Evolutionary conservation across 169 alveolate genomes (phyloP).

Genomic region (Cryptosporidium ryanae): DNA sequence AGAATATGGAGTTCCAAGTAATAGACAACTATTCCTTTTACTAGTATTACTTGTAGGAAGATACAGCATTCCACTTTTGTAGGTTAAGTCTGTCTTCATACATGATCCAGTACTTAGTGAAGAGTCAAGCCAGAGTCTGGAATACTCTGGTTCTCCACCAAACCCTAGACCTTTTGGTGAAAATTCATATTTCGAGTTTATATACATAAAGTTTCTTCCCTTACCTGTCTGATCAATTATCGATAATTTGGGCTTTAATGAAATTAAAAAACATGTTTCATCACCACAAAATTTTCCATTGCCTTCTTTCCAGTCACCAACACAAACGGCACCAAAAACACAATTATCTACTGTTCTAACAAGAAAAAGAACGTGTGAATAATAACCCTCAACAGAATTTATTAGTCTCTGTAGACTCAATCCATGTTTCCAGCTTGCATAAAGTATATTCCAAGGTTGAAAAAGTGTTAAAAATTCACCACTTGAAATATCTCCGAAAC

Average conservation of each 20-base stretch:
- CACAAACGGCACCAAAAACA: slow-evolving; percentile 58
- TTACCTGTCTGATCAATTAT: slow-evolving; percentile 54
- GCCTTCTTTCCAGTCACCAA: slow-evolving; percentile 72
- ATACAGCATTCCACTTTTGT: slow-evolving; percentile 54
- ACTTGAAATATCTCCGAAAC: slow-evolving; percentile 30
- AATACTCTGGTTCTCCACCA: slow-evolving; percentile 71
- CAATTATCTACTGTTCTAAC: slow-evolving; percentile 51
- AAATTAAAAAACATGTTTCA: slow-evolving; percentile 55
- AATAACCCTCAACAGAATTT: slow-evolving; percentile 34
- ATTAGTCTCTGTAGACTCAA: slow-evolving; percentile 54
- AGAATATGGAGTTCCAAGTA: slow-evolving; percentile 64
- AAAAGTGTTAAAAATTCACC: slow-evolving; percentile 50
- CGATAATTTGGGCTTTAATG: slow-evolving; percentile 37
- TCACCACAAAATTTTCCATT: slow-evolving; percentile 70
- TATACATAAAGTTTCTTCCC: slow-evolving; percentile 63
- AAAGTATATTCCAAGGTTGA: slow-evolving; percentile 69
- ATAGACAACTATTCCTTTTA: slow-evolving; percentile 51
- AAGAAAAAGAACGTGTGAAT: slow-evolving; percentile 43
- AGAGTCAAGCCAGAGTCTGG: slow-evolving; percentile 68
- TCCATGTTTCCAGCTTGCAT: slow-evolving; percentile 75
- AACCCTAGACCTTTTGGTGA: slow-evolving; percentile 73
- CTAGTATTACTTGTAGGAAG: slow-evolving; percentile 8
- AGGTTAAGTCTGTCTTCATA: slow-evolving; percentile 59
- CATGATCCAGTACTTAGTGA: slow-evolving; percentile 44
- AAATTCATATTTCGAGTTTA: slow-evolving; percentile 59